These are phyloP conservation scores for Prunus persica DNA, from an alignment of 306 rosid genomes.

Conservation along the genomic window DNA sequence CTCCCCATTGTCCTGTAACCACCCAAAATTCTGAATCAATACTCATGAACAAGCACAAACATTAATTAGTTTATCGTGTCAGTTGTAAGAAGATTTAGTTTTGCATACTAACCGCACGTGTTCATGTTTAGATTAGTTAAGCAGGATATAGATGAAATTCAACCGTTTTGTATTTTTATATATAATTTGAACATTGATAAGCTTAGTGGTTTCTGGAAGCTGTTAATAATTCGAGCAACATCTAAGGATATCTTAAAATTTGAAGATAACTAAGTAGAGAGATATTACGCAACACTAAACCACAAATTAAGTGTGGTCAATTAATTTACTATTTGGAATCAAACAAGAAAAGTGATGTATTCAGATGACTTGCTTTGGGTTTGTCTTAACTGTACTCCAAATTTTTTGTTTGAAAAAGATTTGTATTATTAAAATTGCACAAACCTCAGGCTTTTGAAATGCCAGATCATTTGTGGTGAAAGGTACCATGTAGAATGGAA, in stretches of 20 bases:
- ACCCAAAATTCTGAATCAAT: neutral
- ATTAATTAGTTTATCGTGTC: neutral
- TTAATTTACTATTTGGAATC: neutral
- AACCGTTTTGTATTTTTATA: neutral
- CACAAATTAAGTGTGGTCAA: neutral
- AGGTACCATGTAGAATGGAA: slow-evolving; percentile 93
- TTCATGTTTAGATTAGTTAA: neutral
- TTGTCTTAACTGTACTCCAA: neutral
- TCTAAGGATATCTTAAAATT: neutral
- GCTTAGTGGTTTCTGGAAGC: neutral
- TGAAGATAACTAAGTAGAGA: neutral
- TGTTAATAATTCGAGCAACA: neutral
- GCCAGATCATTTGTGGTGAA: slow-evolving; percentile 53
- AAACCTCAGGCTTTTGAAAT: slow-evolving; percentile 82
- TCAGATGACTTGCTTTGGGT: neutral
- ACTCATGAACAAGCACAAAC: neutral
- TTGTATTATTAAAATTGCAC: slow-evolving; percentile 16
- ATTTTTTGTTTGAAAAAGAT: neutral
- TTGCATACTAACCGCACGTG: neutral
- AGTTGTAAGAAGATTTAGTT: neutral
- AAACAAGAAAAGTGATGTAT: neutral
- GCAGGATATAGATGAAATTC: neutral
- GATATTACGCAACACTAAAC: neutral
- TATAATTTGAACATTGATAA: neutral
- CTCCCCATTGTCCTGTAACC: slow-evolving; percentile 69